Conservation (phyloP, 495 filamentous ascomycete genomes). For the Penicillium dipodomyicola region DNA sequence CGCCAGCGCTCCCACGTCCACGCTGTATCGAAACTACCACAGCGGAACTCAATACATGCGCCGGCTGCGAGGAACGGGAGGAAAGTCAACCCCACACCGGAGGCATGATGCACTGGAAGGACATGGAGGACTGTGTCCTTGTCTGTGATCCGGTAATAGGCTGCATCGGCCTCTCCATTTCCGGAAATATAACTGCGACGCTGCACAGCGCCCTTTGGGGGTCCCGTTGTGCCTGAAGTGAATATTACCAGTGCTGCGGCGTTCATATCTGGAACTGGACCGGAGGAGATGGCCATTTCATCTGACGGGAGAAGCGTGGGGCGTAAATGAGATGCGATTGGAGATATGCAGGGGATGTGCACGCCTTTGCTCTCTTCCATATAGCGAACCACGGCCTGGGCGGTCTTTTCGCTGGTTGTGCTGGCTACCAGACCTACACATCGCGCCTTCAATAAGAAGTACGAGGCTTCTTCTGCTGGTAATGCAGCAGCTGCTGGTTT, state of each 20-base stretch:
- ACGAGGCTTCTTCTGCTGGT: slow-evolving; percentile 44
- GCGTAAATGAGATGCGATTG: slow-evolving; percentile 22
- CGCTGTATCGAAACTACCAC: slow-evolving; percentile 42
- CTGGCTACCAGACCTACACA: slow-evolving; percentile 27
- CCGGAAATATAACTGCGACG: slow-evolving; percentile 30
- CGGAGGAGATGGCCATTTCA: slow-evolving; percentile 26
- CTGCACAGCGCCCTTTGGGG: slow-evolving; percentile 47
- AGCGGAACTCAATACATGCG: slow-evolving; percentile 46
- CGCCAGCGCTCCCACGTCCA: slow-evolving; percentile 54
- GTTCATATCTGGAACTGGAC: slow-evolving; percentile 27
- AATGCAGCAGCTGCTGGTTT: slow-evolving; percentile 20
- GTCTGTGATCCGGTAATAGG: slow-evolving; percentile 28
- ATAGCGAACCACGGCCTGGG: slow-evolving; percentile 16
- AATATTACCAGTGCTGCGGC: slow-evolving; percentile 35
- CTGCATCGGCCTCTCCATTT: slow-evolving; percentile 29
- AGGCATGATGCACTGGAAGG: slow-evolving; percentile 50
- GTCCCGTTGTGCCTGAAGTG: slow-evolving; percentile 47
- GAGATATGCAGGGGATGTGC: slow-evolving; percentile 21
- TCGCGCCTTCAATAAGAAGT: slow-evolving; percentile 38
- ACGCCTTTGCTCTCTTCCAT: slow-evolving; percentile 19
- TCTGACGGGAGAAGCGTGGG: slow-evolving; percentile 11
- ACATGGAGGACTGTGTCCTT: slow-evolving; percentile 36
- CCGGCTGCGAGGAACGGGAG: slow-evolving; percentile 45
- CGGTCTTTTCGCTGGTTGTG: slow-evolving; percentile 16
- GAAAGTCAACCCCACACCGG: slow-evolving; percentile 46